Conservation (phyloP, 306 rosid species). For the Cucurbita ficifolia region DNA sequence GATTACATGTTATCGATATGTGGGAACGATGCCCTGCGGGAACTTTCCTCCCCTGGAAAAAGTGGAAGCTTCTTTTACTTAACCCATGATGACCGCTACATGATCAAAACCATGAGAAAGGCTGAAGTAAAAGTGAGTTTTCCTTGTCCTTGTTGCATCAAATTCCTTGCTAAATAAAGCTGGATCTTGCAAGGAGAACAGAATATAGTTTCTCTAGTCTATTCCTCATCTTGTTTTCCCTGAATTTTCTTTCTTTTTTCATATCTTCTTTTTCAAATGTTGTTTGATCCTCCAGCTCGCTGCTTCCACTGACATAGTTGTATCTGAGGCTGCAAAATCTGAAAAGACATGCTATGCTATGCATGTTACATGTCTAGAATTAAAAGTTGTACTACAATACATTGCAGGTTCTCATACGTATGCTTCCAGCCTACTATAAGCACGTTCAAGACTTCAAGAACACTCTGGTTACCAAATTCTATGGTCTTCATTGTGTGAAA, state of each 20-base stretch:
- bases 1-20: conserved; percentile 94
- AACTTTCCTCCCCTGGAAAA: conserved; percentile 94
- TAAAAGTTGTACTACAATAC: neutral
- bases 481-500: conserved; percentile 77
- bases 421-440: conserved; percentile 87
- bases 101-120: conserved; percentile 97
- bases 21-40: conserved; percentile 83
- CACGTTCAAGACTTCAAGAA: conserved; percentile 77
- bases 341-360: neutral
- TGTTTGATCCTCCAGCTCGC: neutral
- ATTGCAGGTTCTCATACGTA: conserved; percentile 66
- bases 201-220: neutral
- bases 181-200: neutral
- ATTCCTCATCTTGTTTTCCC: neutral
- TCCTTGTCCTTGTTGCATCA: neutral
- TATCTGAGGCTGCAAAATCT: too few species aligned
- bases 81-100: conserved; percentile 80
- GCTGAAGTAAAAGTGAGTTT: conserved; percentile 87
- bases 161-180: neutral
- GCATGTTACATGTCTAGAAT: neutral
- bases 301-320: neutral
- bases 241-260: neutral
- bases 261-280: neutral
- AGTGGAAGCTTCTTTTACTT: conserved; percentile 94
- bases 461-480: conserved; percentile 80